Conservation (phyloP, 352 stramenopile species). For the Globisporangium middletonii region DNA sequence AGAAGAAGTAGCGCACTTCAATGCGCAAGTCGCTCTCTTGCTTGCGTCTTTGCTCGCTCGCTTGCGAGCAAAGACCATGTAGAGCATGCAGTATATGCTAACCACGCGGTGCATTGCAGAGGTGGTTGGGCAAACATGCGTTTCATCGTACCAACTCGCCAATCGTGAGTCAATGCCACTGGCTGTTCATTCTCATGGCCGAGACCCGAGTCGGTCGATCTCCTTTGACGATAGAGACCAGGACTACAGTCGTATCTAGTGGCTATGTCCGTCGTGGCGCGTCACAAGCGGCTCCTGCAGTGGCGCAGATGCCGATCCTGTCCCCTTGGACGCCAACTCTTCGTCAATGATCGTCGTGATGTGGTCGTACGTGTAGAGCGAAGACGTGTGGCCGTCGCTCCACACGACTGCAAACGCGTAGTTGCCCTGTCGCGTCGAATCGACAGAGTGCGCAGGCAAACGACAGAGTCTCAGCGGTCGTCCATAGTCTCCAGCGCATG, state of each 20-base stretch:
- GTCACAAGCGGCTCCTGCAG: neutral
- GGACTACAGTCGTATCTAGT: neutral
- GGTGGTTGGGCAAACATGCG: too few species aligned
- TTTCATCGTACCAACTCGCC: too few species aligned
- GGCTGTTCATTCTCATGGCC: too few species aligned
- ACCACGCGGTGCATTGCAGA: too few species aligned
- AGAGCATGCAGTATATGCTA: too few species aligned
- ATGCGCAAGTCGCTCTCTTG: too few species aligned
- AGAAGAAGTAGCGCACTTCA: too few species aligned
- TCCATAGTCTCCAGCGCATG: neutral
- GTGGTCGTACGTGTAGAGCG: conserved; percentile 95
- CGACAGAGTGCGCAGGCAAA: conserved; percentile 12
- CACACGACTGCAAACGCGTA: conserved; percentile 97
- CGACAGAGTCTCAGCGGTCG: neutral
- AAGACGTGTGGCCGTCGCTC: conserved; percentile 96
- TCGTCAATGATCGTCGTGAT: conserved; percentile 58
- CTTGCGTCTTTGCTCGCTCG: too few species aligned
- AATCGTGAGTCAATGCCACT: too few species aligned
- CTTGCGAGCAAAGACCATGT: too few species aligned
- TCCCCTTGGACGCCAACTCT: neutral
- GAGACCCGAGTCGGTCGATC: too few species aligned
- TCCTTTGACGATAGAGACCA: too few species aligned
- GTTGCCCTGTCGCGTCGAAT: conserved; percentile 79
- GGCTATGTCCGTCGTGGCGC: conserved; percentile 1
- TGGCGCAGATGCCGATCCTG: neutral